Percentiles rank a stretch among this genome's conserved stretches.
These are phyloP conservation scores for Aplosporella prunicola DNA, from an alignment of 2,329 filamentous ascomycete species.

Conservation along the genomic window DNA sequence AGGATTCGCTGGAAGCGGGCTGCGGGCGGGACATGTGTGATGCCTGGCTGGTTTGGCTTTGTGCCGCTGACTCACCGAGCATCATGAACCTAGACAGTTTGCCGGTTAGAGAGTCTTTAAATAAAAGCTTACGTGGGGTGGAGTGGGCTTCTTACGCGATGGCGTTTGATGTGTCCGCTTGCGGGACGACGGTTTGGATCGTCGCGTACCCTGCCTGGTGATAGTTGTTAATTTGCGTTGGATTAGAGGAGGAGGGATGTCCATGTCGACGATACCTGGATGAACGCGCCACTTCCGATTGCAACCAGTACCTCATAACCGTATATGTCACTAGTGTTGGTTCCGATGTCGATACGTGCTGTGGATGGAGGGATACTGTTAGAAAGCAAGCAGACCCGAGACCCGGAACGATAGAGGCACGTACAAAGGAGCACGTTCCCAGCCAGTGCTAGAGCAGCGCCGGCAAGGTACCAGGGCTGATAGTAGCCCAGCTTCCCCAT, in stretches of 20 bases:
- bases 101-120: too few species aligned
- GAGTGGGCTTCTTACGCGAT: too few species aligned
- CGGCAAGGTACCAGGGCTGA: slow-evolving; percentile 17
- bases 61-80: too few species aligned
- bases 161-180: slow-evolving; percentile 3
- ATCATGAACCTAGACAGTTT: too few species aligned
- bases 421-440: slow-evolving; percentile 15
- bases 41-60: too few species aligned
- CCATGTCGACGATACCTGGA: too few species aligned
- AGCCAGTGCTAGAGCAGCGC: slow-evolving; percentile 11
- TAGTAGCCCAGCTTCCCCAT: slow-evolving; percentile 17
- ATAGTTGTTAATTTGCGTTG: too few species aligned
- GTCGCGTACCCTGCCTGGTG: slow-evolving; percentile 1
- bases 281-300: slow-evolving; percentile 14
- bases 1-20: too few species aligned
- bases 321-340: slow-evolving; percentile 15
- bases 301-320: slow-evolving; percentile 18
- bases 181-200: slow-evolving; percentile 10
- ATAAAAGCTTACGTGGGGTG: too few species aligned
- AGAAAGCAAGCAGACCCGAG: neutral
- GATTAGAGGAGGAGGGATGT: slow-evolving; percentile 11
- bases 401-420: neutral
- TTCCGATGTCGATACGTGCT: slow-evolving; percentile 11
- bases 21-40: too few species aligned
- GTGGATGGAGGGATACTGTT: too few species aligned